Base-by-base conservation (phyloP, 176 grass and related monocot genomes). In the Carex cristatella region DNA sequence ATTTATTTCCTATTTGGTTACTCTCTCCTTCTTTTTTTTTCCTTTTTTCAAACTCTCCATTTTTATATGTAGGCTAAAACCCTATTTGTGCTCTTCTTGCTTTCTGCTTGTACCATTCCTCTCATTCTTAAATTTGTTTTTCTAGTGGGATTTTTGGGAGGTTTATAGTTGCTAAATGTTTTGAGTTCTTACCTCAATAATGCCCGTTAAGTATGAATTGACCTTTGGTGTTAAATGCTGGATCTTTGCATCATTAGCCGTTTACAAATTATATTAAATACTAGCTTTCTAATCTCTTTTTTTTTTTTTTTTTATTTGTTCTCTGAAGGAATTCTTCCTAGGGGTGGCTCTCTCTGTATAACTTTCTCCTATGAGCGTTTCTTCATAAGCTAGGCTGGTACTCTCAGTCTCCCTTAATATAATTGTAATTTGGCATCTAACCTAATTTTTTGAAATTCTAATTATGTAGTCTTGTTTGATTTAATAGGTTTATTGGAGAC, bases 181-280 rank as follows among this genome's bases (percentile, higher is more conserved):
- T 23, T 78, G 27, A 56, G 4, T 28, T 15, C 27, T 56, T 56
- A 79, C 51, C 49, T 79, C 14, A 79, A 35, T 58, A 63, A n/a
- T 60, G 33, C 7, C 23, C 42, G 14, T 79, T 27, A 56, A 57
- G 42, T 57, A 54, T 79, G 0, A 4, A 75, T 27, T 46, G 13
- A 53, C 48, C 87, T 54, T 70, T 81, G 64, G 75, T 54, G 31
- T 30, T 81, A 85, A 86, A 86, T 86, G 78, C 78, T 55, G 56
- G 13, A 83, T 86, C 67, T 57, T 82, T 86, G 55, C n/a, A 42
- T 86, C 23, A 33, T 66, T 68, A 74, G 46, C 35, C 55, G 12
- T 28, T 74, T 30, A 11, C 51, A 53, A 82, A 76, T 86, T 82
- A 18, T 42, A 69, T 62, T 82, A 72, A 86, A 86, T 86, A 32